Base-by-base conservation (phyloP, 1,284 basidiomycete species). In the Rhodotorula mucilaginosa region DNA sequence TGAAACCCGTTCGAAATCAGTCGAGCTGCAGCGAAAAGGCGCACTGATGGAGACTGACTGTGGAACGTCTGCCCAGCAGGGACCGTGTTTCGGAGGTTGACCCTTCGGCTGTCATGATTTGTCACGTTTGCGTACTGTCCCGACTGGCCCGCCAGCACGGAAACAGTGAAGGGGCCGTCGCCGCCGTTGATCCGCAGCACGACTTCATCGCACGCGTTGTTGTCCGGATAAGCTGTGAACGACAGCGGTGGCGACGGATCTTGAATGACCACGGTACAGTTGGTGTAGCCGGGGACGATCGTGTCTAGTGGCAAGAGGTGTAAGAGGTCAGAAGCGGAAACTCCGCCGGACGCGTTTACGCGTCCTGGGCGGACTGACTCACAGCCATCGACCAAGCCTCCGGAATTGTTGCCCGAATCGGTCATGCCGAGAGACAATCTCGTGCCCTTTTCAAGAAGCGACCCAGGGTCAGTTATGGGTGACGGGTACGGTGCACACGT, bases 101-200 rank as follows among this genome's bases (percentile, higher is more conserved):
- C n/a, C 7, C 34, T 49, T 26, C 39, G 56, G 5, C 21, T 44
- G 5, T 39, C 23, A 18, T 67, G 49, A 15, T 46, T 67, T 18
- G 74, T 75, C n/a, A 65, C 10, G 48, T 75, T 75, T 23, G 61
- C 64, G 51, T 70, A 75, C 29, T 54, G 26, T 3, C 74, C 74
- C 10, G 52, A 66, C 48, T 52, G 18, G 26, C 65, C 69, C 10
- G 67, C 65, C 15, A 75, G 23, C 5, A 75, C 58, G 7, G 65
- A 65, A 10, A 71, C 60, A 6, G 67, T 68, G 39, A 68, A 75
- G 0, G 74, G 74, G 21, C 26, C 29, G 1, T 16, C 46, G 3
- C 74, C 74, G 19, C 70, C 72, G 2, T 26, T 44, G 19, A 74
- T 29, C 6, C 46, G 8, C 19, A 75, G 16, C 16, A 59, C 49